Evolutionary conservation across 163 green algal species (phyloP).

Genomic region (Prototheca cutis): DNA sequence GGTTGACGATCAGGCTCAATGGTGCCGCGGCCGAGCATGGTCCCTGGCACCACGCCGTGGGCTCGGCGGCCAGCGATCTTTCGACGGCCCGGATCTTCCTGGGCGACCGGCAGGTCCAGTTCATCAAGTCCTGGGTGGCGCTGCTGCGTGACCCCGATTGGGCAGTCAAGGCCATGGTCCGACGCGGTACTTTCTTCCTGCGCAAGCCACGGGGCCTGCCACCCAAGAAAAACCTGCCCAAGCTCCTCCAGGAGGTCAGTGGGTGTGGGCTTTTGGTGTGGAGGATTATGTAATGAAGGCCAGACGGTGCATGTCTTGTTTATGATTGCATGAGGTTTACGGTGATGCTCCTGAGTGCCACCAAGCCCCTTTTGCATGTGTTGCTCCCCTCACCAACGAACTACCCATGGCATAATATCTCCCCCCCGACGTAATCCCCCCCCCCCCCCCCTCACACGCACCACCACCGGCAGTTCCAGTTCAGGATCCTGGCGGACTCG

Average conservation of each 20-base stretch:
- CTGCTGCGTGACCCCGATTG: constrained; percentile 1
- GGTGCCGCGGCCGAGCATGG: too few species aligned
- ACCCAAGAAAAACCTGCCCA: constrained; percentile 25
- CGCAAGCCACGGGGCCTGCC: constrained; percentile 17
- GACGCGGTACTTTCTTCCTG: constrained; percentile 42
- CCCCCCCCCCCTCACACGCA: too few species aligned
- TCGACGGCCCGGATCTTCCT: background rate
- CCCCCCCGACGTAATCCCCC: too few species aligned
- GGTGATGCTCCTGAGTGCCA: too few species aligned
- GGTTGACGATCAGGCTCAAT: background rate
- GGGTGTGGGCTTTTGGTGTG: background rate
- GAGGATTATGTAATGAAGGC: too few species aligned
- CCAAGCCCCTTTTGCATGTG: too few species aligned
- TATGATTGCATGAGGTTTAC: too few species aligned
- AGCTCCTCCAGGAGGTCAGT: constrained; percentile 27
- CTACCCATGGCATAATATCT: too few species aligned
- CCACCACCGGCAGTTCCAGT: too few species aligned
- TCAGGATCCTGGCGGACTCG: constrained; percentile 1
- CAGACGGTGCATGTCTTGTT: too few species aligned
- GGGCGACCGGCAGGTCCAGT: constrained; percentile 29
- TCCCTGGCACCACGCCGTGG: background rate
- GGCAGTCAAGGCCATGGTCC: constrained; percentile 3
- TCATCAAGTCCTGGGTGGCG: constrained; percentile 32
- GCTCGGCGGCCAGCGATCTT: background rate
- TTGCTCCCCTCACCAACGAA: too few species aligned